A percentile compares a stretch with the other conserved stretches of the same genome.
Evolutionary conservation across 176 grass and related monocot genomes (phyloP).

Genomic region (Rhynchospora pubera): DNA sequence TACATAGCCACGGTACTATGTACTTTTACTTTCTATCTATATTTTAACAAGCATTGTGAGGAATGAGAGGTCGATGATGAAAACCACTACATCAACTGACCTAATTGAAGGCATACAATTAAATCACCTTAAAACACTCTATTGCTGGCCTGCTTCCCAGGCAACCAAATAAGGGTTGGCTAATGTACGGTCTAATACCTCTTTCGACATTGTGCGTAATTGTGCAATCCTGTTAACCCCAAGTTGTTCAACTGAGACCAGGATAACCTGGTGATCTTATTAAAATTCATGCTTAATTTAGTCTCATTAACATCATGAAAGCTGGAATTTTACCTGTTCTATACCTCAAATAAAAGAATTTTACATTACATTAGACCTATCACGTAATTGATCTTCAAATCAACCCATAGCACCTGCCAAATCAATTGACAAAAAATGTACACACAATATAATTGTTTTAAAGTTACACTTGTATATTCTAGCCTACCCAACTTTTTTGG

Average conservation of each 20-base stretch:
- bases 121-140: no score
- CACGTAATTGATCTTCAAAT: neutral
- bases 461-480: no score
- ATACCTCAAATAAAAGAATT: no score
- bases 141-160: no score
- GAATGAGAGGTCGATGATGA: neutral
- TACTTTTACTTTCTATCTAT: neutral
- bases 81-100: no score
- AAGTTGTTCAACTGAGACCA: neutral
- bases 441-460: no score
- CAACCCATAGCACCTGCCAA: neutral
- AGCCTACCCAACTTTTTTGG: no score
- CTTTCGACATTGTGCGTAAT: no score
- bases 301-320: neutral
- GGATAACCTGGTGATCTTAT: neutral
- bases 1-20: constrained; percentile 64
- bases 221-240: no score
- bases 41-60: neutral
- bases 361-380: neutral
- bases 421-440: neutral
- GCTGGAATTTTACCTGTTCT: neutral
- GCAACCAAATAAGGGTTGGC: no score
- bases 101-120: no score
- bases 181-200: neutral
- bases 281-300: neutral